Evolutionary conservation across 805 yeast genomes (phyloP), one percentile per base, ranked within the genome.

Genomic region (Saccharomycopsis sp.): DNA sequence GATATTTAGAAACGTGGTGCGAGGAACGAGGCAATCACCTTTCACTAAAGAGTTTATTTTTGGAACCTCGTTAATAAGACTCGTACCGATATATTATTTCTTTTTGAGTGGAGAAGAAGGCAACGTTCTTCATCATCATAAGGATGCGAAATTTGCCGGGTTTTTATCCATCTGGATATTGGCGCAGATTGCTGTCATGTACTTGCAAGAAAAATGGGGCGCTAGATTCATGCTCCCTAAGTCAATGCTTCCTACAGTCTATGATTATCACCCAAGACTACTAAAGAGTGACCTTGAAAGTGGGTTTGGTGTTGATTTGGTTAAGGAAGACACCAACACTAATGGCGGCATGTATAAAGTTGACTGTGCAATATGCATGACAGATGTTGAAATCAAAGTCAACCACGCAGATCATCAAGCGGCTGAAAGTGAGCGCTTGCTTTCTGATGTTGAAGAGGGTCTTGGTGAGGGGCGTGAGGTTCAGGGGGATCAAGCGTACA

Each of bases 321-420:
- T 51, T 17, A 72, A 77, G 52, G 67, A 74, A 22, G 72, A 72
- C 47, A 52, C 22, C 69, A 66, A 53, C 56, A 44, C 42, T 9
- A 24, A 67, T 3, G 58, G 70, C 2, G 68, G 73, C n/a, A 69
- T 71, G 54, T 80, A 82, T 65, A 73, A 80, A 55, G 78, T 84
- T 8, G 94, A 86, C 64, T 92, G 97, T 75, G 87, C 96, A 5
- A 89, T 92, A 62, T 92, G 97, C 74, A 91, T 92, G 97, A 82
- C 78, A 56, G 81, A 82, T 9, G 80, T 89, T n/a, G 84, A 84
- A 22, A 68, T 87, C 20, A 86, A 85, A 19, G 72, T 83, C 1
- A 62, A 67, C 35, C 38, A 12, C 12, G 38, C 38, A 29, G 38
- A 29, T 29, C 38, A 5, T 29, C 38, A 29, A 52, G 42, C 23